These are phyloP conservation scores for Plantago major DNA, from an alignment of 257 asterid genomes.

Conservation along the genomic window DNA sequence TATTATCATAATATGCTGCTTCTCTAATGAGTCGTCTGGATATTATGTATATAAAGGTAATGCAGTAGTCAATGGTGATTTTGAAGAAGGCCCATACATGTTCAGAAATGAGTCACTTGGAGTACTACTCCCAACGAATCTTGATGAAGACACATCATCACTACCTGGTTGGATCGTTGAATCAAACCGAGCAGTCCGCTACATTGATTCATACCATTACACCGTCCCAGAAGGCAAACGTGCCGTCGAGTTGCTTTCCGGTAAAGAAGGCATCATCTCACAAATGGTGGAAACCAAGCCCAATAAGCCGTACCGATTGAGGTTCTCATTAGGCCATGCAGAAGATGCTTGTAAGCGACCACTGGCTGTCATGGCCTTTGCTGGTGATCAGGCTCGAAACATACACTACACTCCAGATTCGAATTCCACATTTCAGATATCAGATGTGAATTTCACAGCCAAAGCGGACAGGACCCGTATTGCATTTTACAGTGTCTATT, in stretches of 20 bases:
- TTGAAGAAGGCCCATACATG: conserved; percentile 98
- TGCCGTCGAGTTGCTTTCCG: conserved; percentile 76
- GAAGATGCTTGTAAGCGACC: conserved; percentile 78
- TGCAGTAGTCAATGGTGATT: conserved; percentile 83
- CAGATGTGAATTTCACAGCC: conserved; percentile 65
- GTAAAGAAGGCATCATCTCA: conserved; percentile 90
- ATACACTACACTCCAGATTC: conserved; percentile 38
- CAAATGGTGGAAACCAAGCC: conserved; percentile 90
- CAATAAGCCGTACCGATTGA: conserved; percentile 50
- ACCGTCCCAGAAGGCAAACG: conserved; percentile 81
- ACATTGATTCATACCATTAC: conserved; percentile 72
- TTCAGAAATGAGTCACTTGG: conserved; percentile 83
- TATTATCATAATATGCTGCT: too few relatives aligned
- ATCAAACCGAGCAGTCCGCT: conserved; percentile 89
- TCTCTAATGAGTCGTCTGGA: not conserved
- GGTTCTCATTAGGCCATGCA: conserved; percentile 77
- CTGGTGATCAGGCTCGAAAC: conserved; percentile 43
- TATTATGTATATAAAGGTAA: conserved; percentile 42
- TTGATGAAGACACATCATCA: conserved; percentile 76
- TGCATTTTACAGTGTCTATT: conserved; percentile 82
- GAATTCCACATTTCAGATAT: conserved; percentile 46
- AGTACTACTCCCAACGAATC: conserved; percentile 86
- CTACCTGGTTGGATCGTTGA: conserved; percentile 97
- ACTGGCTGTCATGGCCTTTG: conserved; percentile 84
- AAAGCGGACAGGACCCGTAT: conserved; percentile 79